Evolutionary conservation across 208 protist species (phyloP).

Genomic region (Trypanosoma boissoni): DNA sequence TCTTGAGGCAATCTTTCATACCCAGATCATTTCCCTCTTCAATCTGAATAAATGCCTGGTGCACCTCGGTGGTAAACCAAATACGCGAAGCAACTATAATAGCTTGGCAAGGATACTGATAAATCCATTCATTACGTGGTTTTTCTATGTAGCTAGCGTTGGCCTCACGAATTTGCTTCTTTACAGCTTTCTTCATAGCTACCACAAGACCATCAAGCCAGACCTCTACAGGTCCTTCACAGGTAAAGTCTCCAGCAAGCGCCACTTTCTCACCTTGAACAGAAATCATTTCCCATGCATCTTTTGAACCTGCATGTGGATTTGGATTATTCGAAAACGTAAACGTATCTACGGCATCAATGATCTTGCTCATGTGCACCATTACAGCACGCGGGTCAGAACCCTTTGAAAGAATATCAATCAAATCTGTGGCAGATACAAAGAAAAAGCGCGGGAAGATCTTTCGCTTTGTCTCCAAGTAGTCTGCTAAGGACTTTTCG

Average conservation of each 20-base stretch:
- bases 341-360: constrained; percentile 93
- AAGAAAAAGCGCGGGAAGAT: constrained; percentile 99
- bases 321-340: constrained; percentile 82
- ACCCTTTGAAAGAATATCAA: constrained; percentile 98
- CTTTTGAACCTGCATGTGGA: constrained; percentile 43
- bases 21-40: constrained; percentile 98
- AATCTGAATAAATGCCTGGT: constrained; percentile 97
- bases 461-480: constrained; percentile 97
- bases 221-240: constrained; percentile 95
- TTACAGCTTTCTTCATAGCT: constrained; percentile 82
- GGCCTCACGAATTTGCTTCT: constrained; percentile 84
- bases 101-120: constrained; percentile 96
- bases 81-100: constrained; percentile 95
- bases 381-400: constrained; percentile 93
- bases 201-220: constrained; percentile 95
- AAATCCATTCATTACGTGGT: constrained; percentile 96
- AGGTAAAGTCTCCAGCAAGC: constrained; percentile 88
- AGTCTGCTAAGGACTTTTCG: constrained; percentile 97
- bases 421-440: constrained; percentile 93
- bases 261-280: constrained; percentile 94
- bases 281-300: constrained; percentile 92
- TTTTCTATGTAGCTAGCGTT: constrained; percentile 95
- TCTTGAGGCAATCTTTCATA: constrained; percentile 97
- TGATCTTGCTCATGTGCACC: constrained; percentile 96
- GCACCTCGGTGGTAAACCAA: constrained; percentile 97